Evolutionary conservation across 345 rosid species (phyloP).

Genomic region (Eucalyptus grandis): DNA sequence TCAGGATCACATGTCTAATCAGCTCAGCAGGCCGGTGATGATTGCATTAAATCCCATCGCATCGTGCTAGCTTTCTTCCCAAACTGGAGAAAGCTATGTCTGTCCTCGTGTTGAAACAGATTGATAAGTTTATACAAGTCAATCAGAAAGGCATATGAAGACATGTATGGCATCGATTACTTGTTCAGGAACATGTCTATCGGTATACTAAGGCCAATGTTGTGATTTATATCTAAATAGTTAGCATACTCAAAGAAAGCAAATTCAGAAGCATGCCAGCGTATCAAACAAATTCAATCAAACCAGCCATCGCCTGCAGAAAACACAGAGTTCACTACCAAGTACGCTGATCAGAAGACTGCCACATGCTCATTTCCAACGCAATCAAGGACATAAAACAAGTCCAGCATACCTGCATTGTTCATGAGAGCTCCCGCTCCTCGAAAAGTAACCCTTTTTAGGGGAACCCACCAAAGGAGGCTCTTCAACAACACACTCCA

Average conservation of each 20-base stretch:
- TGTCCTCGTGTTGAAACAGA: neutral
- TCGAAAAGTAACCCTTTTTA: slow-evolving; percentile 37
- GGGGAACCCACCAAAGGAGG: slow-evolving; percentile 10
- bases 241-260: neutral
- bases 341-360: neutral
- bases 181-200: neutral
- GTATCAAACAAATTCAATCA: neutral
- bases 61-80: neutral
- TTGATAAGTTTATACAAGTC: neutral
- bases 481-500: slow-evolving; percentile 11
- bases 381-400: neutral
- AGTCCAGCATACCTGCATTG: slow-evolving; percentile 50
- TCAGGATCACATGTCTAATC: neutral
- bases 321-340: neutral
- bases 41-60: neutral
- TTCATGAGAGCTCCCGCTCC: slow-evolving; percentile 48
- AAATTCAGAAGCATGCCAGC: neutral
- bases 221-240: neutral
- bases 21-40: neutral
- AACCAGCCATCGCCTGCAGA: neutral
- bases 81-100: neutral
- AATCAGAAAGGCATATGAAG: neutral
- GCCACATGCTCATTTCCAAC: neutral
- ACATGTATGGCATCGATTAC: neutral
- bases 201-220: neutral